phyloP scores from a whole-genome alignment of 139 green algal species.

The Micractinium conductrix region DNA sequence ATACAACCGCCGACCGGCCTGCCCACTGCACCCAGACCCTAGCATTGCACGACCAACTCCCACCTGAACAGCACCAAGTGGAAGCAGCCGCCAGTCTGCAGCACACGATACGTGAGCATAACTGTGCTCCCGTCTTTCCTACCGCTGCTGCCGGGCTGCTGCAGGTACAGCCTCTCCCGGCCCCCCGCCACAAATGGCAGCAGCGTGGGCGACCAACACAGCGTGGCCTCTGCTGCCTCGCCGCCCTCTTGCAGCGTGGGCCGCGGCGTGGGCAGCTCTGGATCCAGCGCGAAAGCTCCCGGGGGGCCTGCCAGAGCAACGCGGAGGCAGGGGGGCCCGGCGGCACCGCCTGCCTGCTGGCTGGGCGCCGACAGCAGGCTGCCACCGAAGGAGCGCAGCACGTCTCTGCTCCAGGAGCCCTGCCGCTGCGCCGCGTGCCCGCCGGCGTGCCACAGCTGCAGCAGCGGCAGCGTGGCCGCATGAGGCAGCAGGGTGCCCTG shows the following conservation, averaged over 20 bases:
- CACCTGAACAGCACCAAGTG: slow-evolving; percentile 53
- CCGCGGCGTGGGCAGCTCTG: slow-evolving; percentile 4
- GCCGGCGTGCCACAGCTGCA: slow-evolving; percentile 19
- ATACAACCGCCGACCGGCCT: background rate
- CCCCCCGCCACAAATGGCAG: background rate
- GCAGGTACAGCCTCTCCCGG: slow-evolving; percentile 34
- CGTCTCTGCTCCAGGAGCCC: slow-evolving; percentile 27
- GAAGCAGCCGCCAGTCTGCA: slow-evolving; percentile 7
- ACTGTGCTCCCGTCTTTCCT: background rate
- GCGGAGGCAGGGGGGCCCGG: background rate
- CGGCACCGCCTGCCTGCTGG: background rate
- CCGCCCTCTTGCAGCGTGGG: background rate
- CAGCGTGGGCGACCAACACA: background rate
- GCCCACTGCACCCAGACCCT: no score
- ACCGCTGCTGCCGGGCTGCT: background rate
- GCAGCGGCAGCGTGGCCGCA: slow-evolving; percentile 21
- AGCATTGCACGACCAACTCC: background rate
- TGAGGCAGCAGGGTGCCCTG: slow-evolving; percentile 7
- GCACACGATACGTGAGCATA: slow-evolving; percentile 40
- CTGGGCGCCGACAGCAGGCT: background rate
- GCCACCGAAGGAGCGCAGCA: slow-evolving; percentile 25
- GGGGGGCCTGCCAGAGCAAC: background rate
- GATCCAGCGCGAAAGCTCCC: background rate
- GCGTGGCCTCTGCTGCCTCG: background rate
- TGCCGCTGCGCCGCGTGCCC: background rate